These are phyloP conservation scores for Alternaria brassicae DNA, from an alignment of 2,329 filamentous ascomycete genomes.

Conservation along the genomic window DNA sequence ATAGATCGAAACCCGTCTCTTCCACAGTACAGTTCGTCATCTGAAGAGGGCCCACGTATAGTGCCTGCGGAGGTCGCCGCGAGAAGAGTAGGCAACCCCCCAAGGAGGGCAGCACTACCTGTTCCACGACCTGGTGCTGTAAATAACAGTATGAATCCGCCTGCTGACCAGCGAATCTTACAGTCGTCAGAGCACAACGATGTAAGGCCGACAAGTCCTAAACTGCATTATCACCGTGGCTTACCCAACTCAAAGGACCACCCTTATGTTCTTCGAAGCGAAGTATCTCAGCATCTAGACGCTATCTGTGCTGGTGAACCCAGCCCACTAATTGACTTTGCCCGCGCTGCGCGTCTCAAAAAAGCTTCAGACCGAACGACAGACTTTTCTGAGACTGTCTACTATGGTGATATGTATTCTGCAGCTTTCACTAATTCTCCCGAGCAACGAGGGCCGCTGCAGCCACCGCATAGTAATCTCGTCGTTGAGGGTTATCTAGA, in stretches of 20 bases:
- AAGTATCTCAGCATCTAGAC: constrained; percentile 26
- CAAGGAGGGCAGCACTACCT: constrained; percentile 17
- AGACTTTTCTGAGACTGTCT: constrained; percentile 22
- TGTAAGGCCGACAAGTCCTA: constrained; percentile 22
- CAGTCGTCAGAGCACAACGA: not conserved
- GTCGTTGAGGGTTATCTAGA: not conserved
- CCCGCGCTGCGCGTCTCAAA: not conserved
- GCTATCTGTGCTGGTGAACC: constrained; percentile 21
- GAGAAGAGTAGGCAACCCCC: constrained; percentile 21
- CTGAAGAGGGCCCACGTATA: constrained; percentile 14
- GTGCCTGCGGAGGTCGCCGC: constrained; percentile 16
- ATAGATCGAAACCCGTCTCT: not conserved
- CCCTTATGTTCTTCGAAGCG: constrained; percentile 32
- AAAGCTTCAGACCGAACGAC: not conserved
- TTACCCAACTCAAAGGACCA: constrained; percentile 24
- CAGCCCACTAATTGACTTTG: constrained; percentile 16
- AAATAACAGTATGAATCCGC: not conserved
- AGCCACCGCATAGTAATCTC: not conserved
- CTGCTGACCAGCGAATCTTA: not conserved
- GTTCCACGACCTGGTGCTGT: not conserved
- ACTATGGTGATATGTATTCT: constrained; percentile 3
- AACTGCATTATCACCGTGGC: constrained; percentile 30
- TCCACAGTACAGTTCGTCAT: constrained; percentile 5
- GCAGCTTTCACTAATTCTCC: not conserved
- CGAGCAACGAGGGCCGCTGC: not conserved